Conservation (phyloP, 2,329 filamentous ascomycete species). For the Diaporthe sp. region DNA sequence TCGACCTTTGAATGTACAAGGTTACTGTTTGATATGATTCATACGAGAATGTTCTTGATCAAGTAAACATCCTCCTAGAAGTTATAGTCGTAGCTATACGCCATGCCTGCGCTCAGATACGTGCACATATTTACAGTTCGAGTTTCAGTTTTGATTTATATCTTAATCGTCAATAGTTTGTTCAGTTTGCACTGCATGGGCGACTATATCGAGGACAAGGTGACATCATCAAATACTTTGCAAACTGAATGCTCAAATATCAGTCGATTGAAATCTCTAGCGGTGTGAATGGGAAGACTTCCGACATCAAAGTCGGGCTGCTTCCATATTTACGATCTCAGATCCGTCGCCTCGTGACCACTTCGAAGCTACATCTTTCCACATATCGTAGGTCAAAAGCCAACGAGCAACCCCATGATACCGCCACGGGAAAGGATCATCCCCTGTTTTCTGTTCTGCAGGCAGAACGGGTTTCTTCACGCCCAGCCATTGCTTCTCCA, state of each 20-base stretch:
- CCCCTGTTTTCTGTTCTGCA: conserved; percentile 45
- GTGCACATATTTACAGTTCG: too few species aligned
- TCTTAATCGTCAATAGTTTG: too few species aligned
- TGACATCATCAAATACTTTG: too few species aligned
- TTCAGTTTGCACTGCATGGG: too few species aligned
- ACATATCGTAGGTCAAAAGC: conserved; percentile 53
- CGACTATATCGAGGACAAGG: too few species aligned
- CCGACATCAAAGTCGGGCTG: not conserved
- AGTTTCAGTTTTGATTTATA: too few species aligned
- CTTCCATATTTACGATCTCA: not conserved
- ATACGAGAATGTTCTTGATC: too few species aligned
- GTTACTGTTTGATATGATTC: too few species aligned
- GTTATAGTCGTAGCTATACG: too few species aligned
- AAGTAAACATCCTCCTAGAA: too few species aligned
- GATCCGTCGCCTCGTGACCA: conserved; percentile 39
- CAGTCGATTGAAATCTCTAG: not conserved
- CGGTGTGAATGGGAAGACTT: not conserved
- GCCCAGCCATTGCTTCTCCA: conserved; percentile 45
- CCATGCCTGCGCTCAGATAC: too few species aligned
- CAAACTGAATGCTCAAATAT: not conserved
- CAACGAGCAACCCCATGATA: conserved; percentile 51
- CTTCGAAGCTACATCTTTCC: conserved; percentile 48
- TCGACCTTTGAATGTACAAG: too few species aligned
- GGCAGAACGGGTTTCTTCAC: conserved; percentile 39
- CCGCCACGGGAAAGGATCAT: conserved; percentile 54